Conservation (phyloP, 2,329 filamentous ascomycete genomes). For the Clarireedia sp. region DNA sequence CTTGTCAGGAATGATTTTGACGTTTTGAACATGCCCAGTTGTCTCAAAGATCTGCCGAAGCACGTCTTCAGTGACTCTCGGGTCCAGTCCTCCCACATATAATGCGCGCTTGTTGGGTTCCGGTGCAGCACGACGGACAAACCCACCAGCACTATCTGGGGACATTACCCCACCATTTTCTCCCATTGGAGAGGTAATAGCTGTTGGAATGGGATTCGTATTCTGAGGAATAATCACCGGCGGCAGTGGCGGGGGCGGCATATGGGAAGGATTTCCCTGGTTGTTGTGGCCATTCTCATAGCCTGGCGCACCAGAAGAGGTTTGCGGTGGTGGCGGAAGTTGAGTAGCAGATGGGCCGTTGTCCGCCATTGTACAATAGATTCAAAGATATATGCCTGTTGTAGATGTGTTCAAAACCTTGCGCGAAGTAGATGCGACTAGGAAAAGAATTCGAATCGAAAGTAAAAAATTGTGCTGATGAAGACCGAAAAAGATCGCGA, state of each 20-base stretch:
- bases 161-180: slow-evolving; percentile 67
- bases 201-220: too few relatives aligned
- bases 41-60: slow-evolving; percentile 98
- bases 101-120: slow-evolving; percentile 79
- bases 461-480: slow-evolving; percentile 17
- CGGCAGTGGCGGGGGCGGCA: slow-evolving; percentile 43
- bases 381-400: slow-evolving; percentile 17
- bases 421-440: slow-evolving; percentile 21
- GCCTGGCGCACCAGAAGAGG: slow-evolving; percentile 63
- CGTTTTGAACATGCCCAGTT: slow-evolving; percentile 93
- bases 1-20: slow-evolving; percentile 99
- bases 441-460: slow-evolving; percentile 12
- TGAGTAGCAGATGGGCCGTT: slow-evolving; percentile 55
- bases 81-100: slow-evolving; percentile 91
- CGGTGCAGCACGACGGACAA: too few relatives aligned
- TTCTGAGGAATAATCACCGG: too few relatives aligned
- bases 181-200: slow-evolving; percentile 17
- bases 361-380: slow-evolving; percentile 62
- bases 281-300: slow-evolving; percentile 70
- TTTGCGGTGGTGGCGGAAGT: slow-evolving; percentile 62
- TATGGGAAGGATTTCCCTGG: slow-evolving; percentile 63
- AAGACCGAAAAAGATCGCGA: slow-evolving; percentile 16
- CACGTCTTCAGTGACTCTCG: slow-evolving; percentile 91
- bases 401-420: slow-evolving; percentile 14
- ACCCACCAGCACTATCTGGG: slow-evolving; percentile 72